Percentiles rank a stretch among this genome's conserved stretches.
Evolutionary conservation across 345 rosid species (phyloP).

Genomic region (Ceriops tagal): DNA sequence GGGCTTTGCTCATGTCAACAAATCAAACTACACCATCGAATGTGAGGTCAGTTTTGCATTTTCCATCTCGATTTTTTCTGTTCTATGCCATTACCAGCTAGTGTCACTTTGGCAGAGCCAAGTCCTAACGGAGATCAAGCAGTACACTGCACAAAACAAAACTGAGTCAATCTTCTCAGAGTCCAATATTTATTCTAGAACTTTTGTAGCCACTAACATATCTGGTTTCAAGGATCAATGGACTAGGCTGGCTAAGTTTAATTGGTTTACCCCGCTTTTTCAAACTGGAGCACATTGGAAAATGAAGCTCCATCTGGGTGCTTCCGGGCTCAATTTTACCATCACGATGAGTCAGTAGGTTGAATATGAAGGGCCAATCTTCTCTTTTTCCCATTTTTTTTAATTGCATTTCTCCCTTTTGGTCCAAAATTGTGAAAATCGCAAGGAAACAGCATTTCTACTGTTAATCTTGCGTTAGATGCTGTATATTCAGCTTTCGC

Average conservation of each 20-base stretch:
- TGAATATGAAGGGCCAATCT: not conserved
- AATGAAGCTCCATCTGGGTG: conserved; percentile 10
- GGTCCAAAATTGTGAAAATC: not conserved
- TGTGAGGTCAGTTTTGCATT: conserved; percentile 31
- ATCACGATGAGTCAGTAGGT: not conserved
- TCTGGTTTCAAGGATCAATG: no score
- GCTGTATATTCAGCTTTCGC: not conserved
- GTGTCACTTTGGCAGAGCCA: not conserved
- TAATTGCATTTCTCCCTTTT: not conserved
- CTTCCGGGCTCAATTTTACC: conserved; percentile 2
- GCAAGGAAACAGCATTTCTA: not conserved
- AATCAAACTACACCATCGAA: conserved; percentile 11
- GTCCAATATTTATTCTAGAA: no score
- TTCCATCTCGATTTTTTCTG: not conserved
- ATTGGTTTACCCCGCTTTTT: not conserved
- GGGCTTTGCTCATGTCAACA: conserved; percentile 31
- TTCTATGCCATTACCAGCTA: not conserved
- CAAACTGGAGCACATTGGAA: conserved; percentile 6
- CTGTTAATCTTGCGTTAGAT: not conserved
- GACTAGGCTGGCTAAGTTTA: no score
- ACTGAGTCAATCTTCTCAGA: not conserved
- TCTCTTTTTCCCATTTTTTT: not conserved
- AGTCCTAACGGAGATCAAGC: no score
- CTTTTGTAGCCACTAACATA: no score
- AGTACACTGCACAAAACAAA: not conserved